phyloP scores from a whole-genome alignment of 73 alveolate species.

The Paramecium biaurelia region DNA sequence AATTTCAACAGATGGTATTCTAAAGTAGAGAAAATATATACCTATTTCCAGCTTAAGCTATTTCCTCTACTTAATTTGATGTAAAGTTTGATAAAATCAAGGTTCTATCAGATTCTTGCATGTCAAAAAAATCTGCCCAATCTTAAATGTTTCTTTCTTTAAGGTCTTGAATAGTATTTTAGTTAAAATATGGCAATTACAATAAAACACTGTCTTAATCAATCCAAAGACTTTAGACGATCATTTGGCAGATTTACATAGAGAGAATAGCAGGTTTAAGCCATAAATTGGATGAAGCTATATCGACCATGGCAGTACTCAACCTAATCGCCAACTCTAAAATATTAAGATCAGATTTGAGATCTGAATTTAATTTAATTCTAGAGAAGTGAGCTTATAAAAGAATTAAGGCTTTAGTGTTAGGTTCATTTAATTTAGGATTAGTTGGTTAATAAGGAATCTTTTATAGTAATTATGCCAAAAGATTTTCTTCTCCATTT shows the following conservation, averaged over 20 bases:
- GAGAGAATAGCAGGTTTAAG: conserved; percentile 34
- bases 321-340: conserved; percentile 51
- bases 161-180: neutral
- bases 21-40: neutral
- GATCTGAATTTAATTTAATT: conserved; percentile 41
- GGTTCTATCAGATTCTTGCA: conserved; percentile 33
- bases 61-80: conserved; percentile 23
- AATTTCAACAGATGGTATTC: conserved; percentile 50
- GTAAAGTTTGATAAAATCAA: neutral
- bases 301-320: conserved; percentile 54
- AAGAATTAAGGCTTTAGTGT: conserved; percentile 39
- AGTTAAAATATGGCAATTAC: conserved; percentile 38
- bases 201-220: conserved; percentile 50
- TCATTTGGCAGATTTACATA: conserved; percentile 56
- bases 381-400: conserved; percentile 54
- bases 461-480: neutral
- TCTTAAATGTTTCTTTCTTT: neutral
- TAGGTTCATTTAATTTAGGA: conserved; percentile 54
- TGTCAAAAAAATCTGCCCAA: conserved; percentile 32
- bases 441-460: neutral
- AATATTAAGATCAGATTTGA: conserved; percentile 30
- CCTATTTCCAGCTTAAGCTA: conserved; percentile 62
- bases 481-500: conserved; percentile 48
- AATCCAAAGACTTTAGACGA: conserved; percentile 56
- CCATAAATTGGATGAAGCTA: conserved; percentile 50